phyloP scores from a whole-genome alignment of 1,284 basidiomycete genomes.

The Puccinia novopanici region DNA sequence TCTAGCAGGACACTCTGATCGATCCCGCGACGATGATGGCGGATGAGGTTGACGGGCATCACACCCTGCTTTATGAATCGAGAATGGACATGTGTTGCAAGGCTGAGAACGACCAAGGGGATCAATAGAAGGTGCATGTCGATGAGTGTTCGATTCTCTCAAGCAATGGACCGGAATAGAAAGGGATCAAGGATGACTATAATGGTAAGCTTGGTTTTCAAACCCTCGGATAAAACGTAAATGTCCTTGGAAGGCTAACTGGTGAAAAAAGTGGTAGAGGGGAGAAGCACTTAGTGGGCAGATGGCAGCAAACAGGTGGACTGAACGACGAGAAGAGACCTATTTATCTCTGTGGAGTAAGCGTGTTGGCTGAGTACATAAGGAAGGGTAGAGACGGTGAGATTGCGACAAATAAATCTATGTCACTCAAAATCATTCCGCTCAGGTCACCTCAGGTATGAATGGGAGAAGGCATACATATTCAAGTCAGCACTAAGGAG shows the following conservation, averaged over 20 bases:
- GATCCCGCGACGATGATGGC: slow-evolving; percentile 32
- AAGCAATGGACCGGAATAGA: neutral
- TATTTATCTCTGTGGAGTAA: slow-evolving; percentile 1
- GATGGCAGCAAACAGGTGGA: neutral
- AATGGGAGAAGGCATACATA: slow-evolving; percentile 15
- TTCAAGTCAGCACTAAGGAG: slow-evolving; percentile 14
- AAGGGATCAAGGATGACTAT: neutral
- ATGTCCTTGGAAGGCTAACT: too few species aligned
- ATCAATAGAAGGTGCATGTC: slow-evolving; percentile 10
- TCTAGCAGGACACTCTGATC: slow-evolving; percentile 33
- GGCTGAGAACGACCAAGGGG: slow-evolving; percentile 1
- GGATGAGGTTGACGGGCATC: neutral
- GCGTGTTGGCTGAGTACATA: slow-evolving; percentile 5
- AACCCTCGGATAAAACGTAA: neutral
- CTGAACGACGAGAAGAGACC: neutral
- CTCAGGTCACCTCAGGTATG: slow-evolving; percentile 1
- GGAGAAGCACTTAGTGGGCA: too few species aligned
- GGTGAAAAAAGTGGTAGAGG: too few species aligned
- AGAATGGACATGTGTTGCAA: neutral
- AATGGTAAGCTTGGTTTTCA: neutral
- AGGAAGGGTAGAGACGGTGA: slow-evolving; percentile 1
- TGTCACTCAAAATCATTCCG: neutral
- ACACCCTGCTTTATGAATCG: slow-evolving; percentile 10
- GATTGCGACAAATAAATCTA: too few species aligned
- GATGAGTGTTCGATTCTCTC: neutral